Conservation (phyloP, 2,329 filamentous ascomycete genomes). For the Pseudogymnoascus pannorum region DNA sequence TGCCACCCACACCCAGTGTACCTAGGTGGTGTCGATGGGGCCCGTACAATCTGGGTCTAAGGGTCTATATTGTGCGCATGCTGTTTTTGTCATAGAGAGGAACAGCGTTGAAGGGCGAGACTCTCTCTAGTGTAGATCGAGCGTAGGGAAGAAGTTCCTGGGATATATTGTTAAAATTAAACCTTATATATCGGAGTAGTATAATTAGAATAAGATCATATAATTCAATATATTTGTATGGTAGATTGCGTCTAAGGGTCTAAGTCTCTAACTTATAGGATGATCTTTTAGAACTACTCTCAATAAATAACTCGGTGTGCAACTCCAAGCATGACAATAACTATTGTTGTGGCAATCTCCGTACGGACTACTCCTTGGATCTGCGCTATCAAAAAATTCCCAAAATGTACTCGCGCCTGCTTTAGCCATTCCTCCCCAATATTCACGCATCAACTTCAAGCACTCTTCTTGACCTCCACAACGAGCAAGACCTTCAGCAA, state of each 20-base stretch:
- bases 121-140: too few species aligned
- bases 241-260: not conserved
- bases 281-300: constrained; percentile 19
- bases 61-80: too few species aligned
- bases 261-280: not conserved
- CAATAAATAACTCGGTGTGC: constrained; percentile 27
- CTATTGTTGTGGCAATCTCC: constrained; percentile 29
- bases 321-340: constrained; percentile 31
- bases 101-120: too few species aligned
- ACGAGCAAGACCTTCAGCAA: constrained; percentile 25
- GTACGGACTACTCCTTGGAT: constrained; percentile 27
- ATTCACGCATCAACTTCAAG: constrained; percentile 26
- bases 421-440: constrained; percentile 30
- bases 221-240: not conserved
- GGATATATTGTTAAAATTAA: too few species aligned
- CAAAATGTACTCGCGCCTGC: constrained; percentile 31
- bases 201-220: not conserved
- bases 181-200: not conserved
- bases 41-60: too few species aligned
- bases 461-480: constrained; percentile 24
- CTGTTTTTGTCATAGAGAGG: too few species aligned
- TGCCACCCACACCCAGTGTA: too few species aligned
- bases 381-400: constrained; percentile 27
- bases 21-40: too few species aligned
- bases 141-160: too few species aligned